Conservation (phyloP, 2,329 filamentous ascomycete genomes). For the Pyricularia sp. region DNA sequence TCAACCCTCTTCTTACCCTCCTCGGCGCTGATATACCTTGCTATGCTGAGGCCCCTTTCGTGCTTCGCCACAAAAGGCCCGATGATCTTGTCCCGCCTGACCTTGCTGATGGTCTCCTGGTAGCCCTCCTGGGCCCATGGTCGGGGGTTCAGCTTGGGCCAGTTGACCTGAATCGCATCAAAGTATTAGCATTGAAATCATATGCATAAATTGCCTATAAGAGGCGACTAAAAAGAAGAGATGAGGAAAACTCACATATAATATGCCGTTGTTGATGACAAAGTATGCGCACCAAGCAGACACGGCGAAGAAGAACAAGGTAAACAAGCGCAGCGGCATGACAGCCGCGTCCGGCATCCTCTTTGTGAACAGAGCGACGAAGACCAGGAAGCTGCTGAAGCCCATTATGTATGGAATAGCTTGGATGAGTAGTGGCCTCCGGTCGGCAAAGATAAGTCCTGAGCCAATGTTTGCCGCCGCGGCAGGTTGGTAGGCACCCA, state of each 20-base stretch:
- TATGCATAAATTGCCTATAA: background rate
- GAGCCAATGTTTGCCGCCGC: constrained; percentile 45
- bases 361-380: constrained; percentile 65
- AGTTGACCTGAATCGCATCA: constrained; percentile 64
- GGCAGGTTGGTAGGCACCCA: constrained; percentile 74
- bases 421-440: constrained; percentile 79
- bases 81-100: constrained; percentile 72
- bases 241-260: constrained; percentile 64
- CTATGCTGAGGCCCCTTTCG: constrained; percentile 75
- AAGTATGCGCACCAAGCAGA: constrained; percentile 67
- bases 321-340: constrained; percentile 75
- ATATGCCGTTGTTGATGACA: constrained; percentile 74
- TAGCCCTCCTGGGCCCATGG: constrained; percentile 82
- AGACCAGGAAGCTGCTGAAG: constrained; percentile 75
- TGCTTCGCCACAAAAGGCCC: constrained; percentile 66
- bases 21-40: constrained; percentile 75
- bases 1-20: constrained; percentile 99
- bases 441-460: constrained; percentile 74
- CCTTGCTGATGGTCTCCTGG: constrained; percentile 74
- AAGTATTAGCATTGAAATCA: background rate
- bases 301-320: constrained; percentile 66
- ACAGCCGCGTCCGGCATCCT: constrained; percentile 63
- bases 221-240: constrained; percentile 6
- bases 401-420: constrained; percentile 86
- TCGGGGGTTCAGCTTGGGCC: constrained; percentile 91